Percentiles rank a stretch among this genome's conserved stretches.
Conservation (phyloP, 306 rosid genomes). For the Coriaria nepalensis region DNA sequence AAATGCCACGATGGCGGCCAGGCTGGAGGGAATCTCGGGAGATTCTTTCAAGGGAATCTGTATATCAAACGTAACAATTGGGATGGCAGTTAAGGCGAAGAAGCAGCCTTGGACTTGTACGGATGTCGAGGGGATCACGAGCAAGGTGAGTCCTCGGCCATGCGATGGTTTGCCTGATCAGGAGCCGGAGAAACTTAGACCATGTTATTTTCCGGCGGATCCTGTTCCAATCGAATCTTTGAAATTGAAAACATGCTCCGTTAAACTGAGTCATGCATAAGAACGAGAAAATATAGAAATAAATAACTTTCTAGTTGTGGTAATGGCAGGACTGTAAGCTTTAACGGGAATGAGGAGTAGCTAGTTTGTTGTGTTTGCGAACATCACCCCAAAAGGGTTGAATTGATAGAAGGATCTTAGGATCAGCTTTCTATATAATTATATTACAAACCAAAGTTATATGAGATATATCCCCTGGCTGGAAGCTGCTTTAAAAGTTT, state of each 20-base stretch:
- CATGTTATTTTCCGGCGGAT: slow-evolving; percentile 53
- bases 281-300: no score
- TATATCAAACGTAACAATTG: slow-evolving; percentile 55
- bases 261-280: slow-evolving; percentile 16
- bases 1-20: slow-evolving; percentile 51
- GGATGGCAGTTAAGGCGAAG: slow-evolving; percentile 49
- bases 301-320: no score
- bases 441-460: no score
- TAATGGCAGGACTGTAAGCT: no score
- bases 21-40: slow-evolving; percentile 58
- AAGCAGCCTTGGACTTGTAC: slow-evolving; percentile 63
- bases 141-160: slow-evolving; percentile 54
- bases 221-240: slow-evolving; percentile 41
- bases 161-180: slow-evolving; percentile 47
- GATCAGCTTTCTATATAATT: no score
- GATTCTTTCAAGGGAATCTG: slow-evolving; percentile 63
- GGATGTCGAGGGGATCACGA: slow-evolving; percentile 46
- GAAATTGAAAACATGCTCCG: slow-evolving; percentile 39
- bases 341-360: no score
- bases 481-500: background rate
- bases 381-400: no score
- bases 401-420: no score
- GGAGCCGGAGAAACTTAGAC: slow-evolving; percentile 19
- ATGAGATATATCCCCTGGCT: no score
- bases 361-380: no score